Evolutionary conservation across 2,329 filamentous ascomycete species (phyloP).

Genomic region (Calcarisporium arbuscula): DNA sequence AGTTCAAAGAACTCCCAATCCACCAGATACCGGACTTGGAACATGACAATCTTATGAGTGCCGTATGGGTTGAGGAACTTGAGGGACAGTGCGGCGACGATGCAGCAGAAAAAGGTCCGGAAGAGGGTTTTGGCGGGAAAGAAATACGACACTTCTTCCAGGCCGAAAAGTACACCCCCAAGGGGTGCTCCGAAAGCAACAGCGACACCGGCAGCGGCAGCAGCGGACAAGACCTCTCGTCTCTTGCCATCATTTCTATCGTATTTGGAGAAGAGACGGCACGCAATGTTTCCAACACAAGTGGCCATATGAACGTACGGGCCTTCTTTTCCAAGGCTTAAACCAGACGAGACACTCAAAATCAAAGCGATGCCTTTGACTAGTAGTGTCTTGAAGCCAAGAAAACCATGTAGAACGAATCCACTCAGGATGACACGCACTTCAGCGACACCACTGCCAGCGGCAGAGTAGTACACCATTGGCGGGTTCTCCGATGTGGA

Average conservation of each 20-base stretch:
- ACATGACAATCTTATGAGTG: conserved; percentile 93
- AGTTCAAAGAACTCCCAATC: conserved; percentile 97
- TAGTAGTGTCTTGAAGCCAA: conserved; percentile 79
- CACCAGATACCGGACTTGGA: conserved; percentile 81
- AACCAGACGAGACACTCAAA: conserved; percentile 82
- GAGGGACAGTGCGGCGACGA: conserved; percentile 81
- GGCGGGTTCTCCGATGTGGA: conserved; percentile 43
- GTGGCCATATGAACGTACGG: conserved; percentile 97
- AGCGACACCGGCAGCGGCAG: conserved; percentile 84
- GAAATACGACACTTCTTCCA: conserved; percentile 96
- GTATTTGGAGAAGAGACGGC: conserved; percentile 91
- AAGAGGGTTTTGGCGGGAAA: conserved; percentile 97
- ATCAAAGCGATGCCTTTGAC: conserved; percentile 80
- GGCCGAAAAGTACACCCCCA: conserved; percentile 82
- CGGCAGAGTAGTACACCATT: conserved; percentile 93
- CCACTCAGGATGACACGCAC: conserved; percentile 97
- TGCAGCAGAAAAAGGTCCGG: conserved; percentile 96
- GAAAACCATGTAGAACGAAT: conserved; percentile 92
- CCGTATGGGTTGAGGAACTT: conserved; percentile 97
- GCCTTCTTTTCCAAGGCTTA: conserved; percentile 90
- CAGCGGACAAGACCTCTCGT: conserved; percentile 87
- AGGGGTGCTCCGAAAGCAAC: conserved; percentile 88
- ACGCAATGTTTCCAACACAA: conserved; percentile 91
- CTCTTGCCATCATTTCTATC: conserved; percentile 90
- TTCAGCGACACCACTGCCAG: conserved; percentile 92